These are phyloP conservation scores for Haematococcus sp. DNA, from an alignment of 139 green algal species.

Conservation along the genomic window DNA sequence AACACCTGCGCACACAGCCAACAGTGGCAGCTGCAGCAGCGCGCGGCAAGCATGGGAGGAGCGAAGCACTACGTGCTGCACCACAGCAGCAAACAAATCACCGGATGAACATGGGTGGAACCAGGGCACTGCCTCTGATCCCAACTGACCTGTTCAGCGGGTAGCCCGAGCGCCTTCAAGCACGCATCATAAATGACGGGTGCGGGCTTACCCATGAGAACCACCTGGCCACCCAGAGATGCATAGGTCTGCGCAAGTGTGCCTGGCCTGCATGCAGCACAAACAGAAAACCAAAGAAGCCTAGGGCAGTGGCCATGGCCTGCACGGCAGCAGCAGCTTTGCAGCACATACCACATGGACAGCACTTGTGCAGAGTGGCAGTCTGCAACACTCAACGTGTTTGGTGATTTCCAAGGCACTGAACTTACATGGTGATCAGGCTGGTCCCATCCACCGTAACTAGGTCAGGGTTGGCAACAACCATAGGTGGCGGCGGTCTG, in stretches of 20 bases:
- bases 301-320: neutral
- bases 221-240: slow-evolving; percentile 45
- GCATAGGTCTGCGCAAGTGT: slow-evolving; percentile 63
- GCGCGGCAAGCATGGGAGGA: too few relatives aligned
- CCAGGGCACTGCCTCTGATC: too few relatives aligned
- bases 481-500: slow-evolving; percentile 48
- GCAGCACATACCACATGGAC: neutral
- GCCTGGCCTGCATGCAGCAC: slow-evolving; percentile 74
- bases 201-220: slow-evolving; percentile 82
- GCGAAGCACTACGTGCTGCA: too few relatives aligned
- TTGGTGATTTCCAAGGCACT: neutral
- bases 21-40: too few relatives aligned
- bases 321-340: neutral
- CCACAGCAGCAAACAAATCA: too few relatives aligned
- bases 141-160: neutral
- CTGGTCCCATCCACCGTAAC: slow-evolving; percentile 39
- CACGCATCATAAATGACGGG: slow-evolving; percentile 69
- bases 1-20: too few relatives aligned
- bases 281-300: slow-evolving; percentile 2
- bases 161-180: slow-evolving; percentile 44
- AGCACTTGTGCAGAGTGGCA: neutral
- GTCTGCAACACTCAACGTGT: neutral
- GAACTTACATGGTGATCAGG: slow-evolving; percentile 59
- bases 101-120: too few relatives aligned
- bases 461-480: slow-evolving; percentile 87